A percentile compares a stretch with the other conserved stretches of the same genome.
phyloP scores from a whole-genome alignment of 306 rosid genomes.

The Abrus precatorius region DNA sequence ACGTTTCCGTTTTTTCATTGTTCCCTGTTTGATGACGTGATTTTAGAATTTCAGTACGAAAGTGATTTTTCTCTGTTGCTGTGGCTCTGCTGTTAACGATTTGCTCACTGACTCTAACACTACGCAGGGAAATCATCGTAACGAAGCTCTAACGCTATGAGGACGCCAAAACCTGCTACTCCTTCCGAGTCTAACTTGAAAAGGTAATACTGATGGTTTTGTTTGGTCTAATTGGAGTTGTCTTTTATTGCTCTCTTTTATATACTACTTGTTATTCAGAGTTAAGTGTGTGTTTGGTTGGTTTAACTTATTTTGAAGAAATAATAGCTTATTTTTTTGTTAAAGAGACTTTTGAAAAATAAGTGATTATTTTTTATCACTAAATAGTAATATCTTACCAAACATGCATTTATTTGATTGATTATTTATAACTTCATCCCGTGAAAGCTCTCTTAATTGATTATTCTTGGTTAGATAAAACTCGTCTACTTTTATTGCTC shows the following conservation, averaged over 20 bases:
- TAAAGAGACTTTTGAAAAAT: background rate
- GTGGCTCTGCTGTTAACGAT: background rate
- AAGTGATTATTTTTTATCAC: background rate
- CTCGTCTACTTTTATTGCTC: background rate
- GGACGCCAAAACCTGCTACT: background rate
- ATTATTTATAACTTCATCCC: background rate
- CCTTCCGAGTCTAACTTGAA: background rate
- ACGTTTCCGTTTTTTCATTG: too few relatives aligned
- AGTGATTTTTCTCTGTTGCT: background rate
- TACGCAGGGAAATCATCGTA: background rate
- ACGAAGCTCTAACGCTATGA: background rate
- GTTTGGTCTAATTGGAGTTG: background rate
- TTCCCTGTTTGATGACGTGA: background rate
- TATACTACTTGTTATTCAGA: background rate
- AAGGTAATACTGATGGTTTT: constrained; percentile 11
- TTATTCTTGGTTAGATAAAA: background rate
- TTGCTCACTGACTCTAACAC: background rate
- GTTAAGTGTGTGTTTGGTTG: too few relatives aligned
- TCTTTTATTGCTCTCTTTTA: background rate
- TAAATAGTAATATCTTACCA: background rate
- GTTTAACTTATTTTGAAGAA: background rate
- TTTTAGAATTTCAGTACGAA: background rate
- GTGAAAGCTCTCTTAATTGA: background rate
- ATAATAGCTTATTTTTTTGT: background rate
- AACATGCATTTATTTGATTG: background rate